These are phyloP conservation scores for Aspergillus pseudotamarii DNA, from an alignment of 2,329 filamentous ascomycete species.

Conservation along the genomic window DNA sequence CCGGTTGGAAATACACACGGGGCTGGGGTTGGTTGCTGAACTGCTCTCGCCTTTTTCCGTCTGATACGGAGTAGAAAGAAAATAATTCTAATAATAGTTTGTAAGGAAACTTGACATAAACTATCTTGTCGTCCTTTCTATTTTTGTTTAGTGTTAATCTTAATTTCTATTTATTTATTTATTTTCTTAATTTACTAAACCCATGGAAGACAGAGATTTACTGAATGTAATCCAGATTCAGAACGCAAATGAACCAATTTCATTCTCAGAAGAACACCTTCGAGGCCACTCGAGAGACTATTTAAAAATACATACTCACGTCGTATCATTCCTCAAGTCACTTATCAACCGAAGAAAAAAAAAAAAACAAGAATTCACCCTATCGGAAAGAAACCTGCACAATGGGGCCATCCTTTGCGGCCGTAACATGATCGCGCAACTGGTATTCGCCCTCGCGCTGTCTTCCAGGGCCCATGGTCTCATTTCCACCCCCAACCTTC, in stretches of 20 bases:
- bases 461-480: background rate
- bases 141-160: background rate
- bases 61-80: background rate
- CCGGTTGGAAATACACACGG: background rate
- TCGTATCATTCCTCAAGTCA: background rate
- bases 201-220: too few species aligned
- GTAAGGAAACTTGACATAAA: too few species aligned
- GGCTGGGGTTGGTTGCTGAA: background rate
- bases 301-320: background rate
- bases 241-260: background rate
- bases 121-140: too few species aligned
- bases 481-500: background rate
- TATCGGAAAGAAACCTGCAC: background rate
- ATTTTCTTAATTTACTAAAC: too few species aligned
- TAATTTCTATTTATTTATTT: background rate
- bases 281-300: background rate
- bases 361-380: background rate
- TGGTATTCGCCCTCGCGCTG: constrained; percentile 8
- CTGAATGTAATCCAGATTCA: background rate
- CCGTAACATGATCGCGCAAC: constrained; percentile 12
- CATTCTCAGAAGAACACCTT: background rate
- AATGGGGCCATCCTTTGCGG: constrained; percentile 8
- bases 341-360: background rate
- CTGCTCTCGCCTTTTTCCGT: background rate
- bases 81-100: background rate